Evolutionary conservation across 495 filamentous ascomycete genomes (phyloP), one percentile per base, ranked within the genome.

Genomic region (Annulohypoxylon nitens): DNA sequence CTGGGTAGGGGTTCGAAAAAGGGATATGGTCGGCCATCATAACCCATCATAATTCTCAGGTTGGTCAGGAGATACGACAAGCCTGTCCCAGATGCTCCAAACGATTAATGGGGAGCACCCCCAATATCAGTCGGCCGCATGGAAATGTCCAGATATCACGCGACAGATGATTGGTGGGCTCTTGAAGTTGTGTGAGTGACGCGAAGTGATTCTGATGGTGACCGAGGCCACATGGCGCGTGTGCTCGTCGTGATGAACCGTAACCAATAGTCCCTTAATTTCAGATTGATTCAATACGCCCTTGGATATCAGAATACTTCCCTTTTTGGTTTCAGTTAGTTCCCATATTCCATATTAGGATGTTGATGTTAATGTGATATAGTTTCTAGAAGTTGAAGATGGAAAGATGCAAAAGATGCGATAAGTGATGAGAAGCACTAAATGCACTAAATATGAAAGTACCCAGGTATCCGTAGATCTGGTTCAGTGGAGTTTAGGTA

Each of bases 121-220:
- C 67, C 58, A 50, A 64, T 45, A 58, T 50, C 30, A 54, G 36
- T 51, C 20, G 67, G 63, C 36, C 45, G 67, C 67, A 70, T 67
- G 67, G 50, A 25, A 50, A 37, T 50, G 53, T 57, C 63, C 72
- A 64, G 67, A 67, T 67, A 60, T 47, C 41, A 48, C 43, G 8
- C 54, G 63, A 53, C 36, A 63, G 45, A 54, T 75, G 72, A 75
- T 75, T 75, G 72, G 72, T 67, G 60, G 63, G 45, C 34, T n/a
- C 4, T 34, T 61, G 12, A 43, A 63, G 50, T 60, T 61, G 54
- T 64, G 30, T 61, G 36, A 55, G 67, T 66, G 62, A 68, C 61
- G 50, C 43, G 70, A 63, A 57, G 53, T 16, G 41, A 71, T 58
- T 63, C 41, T 70, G 57, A 54, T 63, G 59, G 66, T 70, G 66